Percentiles rank a stretch among this genome's conserved stretches.
phyloP scores from a whole-genome alignment of 2,329 filamentous ascomycete genomes.

The Elsinoe fawcettii region DNA sequence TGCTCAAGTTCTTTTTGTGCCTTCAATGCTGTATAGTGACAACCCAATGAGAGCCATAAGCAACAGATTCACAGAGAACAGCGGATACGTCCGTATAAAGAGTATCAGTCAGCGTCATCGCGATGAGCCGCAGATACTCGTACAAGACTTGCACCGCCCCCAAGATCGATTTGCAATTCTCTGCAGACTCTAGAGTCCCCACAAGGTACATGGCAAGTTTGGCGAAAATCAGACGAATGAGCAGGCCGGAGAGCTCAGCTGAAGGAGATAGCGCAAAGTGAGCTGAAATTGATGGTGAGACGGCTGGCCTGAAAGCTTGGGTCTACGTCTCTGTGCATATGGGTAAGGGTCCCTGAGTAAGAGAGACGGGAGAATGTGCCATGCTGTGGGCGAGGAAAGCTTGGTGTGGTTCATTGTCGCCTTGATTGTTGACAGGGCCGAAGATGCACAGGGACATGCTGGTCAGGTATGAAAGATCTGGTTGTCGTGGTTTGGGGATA shows the following conservation, averaged over 20 bases:
- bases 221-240: slow-evolving; percentile 6
- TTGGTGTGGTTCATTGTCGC: background rate
- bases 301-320: slow-evolving; percentile 2
- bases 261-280: background rate
- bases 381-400: background rate
- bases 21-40: background rate
- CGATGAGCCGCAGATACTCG: background rate
- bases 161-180: background rate
- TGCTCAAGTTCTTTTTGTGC: background rate
- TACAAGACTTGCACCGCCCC: background rate
- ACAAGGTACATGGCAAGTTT: background rate
- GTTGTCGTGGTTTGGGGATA: background rate
- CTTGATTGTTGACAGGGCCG: background rate
- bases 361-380: background rate
- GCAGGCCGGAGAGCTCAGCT: background rate
- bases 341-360: background rate
- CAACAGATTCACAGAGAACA: background rate
- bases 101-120: background rate
- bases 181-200: background rate
- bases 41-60: too few relatives aligned
- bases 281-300: slow-evolving; percentile 3
- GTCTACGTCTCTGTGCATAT: background rate
- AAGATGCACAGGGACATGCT: background rate
- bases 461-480: background rate
- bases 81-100: background rate